Conservation (phyloP, 768 basidiomycete species). For the Kwoniella pini region DNA sequence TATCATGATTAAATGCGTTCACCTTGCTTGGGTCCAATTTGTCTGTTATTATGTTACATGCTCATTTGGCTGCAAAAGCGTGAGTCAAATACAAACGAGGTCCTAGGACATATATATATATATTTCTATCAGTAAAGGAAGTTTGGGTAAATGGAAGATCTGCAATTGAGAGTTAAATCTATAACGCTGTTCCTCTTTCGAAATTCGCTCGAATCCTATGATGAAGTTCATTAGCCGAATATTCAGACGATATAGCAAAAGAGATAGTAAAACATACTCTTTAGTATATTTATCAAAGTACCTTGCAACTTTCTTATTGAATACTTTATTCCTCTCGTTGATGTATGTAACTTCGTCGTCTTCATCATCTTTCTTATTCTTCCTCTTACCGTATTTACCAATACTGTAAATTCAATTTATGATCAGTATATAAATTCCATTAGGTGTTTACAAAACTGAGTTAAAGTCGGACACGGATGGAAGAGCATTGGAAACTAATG, state of each 20-base stretch:
- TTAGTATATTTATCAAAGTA: slow-evolving; percentile 97
- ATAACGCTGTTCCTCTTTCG: slow-evolving; percentile 93
- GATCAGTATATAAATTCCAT: no score
- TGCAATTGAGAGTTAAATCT: no score
- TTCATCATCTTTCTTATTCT: slow-evolving; percentile 85
- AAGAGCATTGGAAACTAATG: no score
- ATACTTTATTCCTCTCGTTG: slow-evolving; percentile 96
- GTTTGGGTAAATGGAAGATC: no score
- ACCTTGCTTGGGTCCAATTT: no score
- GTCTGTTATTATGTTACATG: no score
- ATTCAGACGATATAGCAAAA: slow-evolving; percentile 1
- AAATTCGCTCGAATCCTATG: slow-evolving; percentile 83
- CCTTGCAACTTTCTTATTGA: slow-evolving; percentile 92
- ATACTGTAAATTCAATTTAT: slow-evolving; percentile 9
- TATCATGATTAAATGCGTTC: neutral
- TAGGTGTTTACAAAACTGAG: no score
- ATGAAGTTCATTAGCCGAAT: neutral
- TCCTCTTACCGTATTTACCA: slow-evolving; percentile 87
- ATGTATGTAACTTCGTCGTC: slow-evolving; percentile 98
- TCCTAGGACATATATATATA: no score
- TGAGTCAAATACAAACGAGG: no score
- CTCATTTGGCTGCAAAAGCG: no score
- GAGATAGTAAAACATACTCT: slow-evolving; percentile 57
- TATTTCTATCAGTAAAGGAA: no score
- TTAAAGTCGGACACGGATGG: no score